These are phyloP conservation scores for Drosera capensis DNA, from an alignment of 148 eudicot genomes.

Conservation along the genomic window DNA sequence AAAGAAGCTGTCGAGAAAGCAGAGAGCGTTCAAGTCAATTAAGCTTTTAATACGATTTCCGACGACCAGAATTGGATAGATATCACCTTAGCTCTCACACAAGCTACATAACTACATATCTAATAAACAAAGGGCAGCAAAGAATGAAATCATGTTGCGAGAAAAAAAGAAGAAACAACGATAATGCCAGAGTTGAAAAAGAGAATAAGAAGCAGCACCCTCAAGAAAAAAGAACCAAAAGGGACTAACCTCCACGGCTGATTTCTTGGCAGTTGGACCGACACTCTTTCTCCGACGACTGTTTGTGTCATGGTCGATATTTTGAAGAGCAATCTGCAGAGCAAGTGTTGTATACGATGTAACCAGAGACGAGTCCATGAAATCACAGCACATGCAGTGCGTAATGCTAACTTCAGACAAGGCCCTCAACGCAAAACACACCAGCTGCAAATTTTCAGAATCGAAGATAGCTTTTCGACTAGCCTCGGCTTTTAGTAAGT, in stretches of 20 bases:
- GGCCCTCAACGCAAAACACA: constrained; percentile 36
- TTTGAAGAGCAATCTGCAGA: constrained; percentile 43
- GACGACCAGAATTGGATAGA: no score
- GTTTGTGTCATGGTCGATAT: constrained; percentile 16
- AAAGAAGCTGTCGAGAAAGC: constrained; percentile 30
- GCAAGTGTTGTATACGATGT: constrained; percentile 59
- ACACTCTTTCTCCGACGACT: constrained; percentile 12
- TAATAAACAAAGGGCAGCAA: not conserved
- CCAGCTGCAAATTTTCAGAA: constrained; percentile 31
- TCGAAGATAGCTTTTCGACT: constrained; percentile 39
- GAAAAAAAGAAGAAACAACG: constrained; percentile 1
- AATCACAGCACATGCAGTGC: constrained; percentile 44
- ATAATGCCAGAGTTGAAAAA: no score
- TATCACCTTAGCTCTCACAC: no score
- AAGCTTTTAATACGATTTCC: not conserved
- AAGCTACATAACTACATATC: no score
- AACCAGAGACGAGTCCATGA: constrained; percentile 38
- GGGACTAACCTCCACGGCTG: constrained; percentile 32
- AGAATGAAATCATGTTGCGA: not conserved
- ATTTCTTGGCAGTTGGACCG: constrained; percentile 14
- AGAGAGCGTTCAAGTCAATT: constrained; percentile 3
- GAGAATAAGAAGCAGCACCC: no score
- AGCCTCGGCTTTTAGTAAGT: constrained; percentile 45
- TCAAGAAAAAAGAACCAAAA: no score
- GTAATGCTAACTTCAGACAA: constrained; percentile 68